Base-by-base conservation (phyloP, 495 filamentous ascomycete species). In the Penicillium cosmopolitanum region DNA sequence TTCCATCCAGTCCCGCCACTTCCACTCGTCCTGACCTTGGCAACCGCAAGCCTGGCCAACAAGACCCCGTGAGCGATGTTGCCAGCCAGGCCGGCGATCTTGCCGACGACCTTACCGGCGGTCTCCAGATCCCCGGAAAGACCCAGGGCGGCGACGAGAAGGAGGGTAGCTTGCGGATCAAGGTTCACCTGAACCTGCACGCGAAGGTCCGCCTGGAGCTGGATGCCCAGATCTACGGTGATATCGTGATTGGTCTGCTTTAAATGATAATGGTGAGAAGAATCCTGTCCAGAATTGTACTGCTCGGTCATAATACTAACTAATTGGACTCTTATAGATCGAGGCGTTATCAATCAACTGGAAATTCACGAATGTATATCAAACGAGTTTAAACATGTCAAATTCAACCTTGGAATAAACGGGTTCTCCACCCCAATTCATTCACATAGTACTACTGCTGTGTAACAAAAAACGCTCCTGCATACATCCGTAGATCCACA, bases 191-290 rank as follows among this genome's bases (percentile, higher is more conserved):
- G 19, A 65, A 65, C 54, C n/a, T 68, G 19, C 62, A 68, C 51
- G 65, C 65, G 31, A 65, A 65, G 59, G 62, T 68, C 16, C 58
- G 56, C 28, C 58, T 68, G 7, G 62, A 68, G 0, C 59, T 68
- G 12, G 65, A 68, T 53, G 65, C 65, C 13, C 56, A 68, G 54
- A 50, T 68, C 44, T 68, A 68, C 19, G 65, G 65, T 61, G 65
- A 68, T 23, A 34, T 68, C 13, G 62, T 65, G 6, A 68, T 68
- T 35, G 62, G 65, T 36, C 51, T 68, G 53, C 62, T 68, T 44
- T 65, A 65, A 65, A 40, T 25, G 21, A 25, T 16, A 18, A 44
- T 44, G n/a, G 42, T 44, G 9, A 44, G 16, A 16, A 31, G 28
- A 44, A 16, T 44, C 16, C 42, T 9, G n/a, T 44, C 42, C 16